Evolutionary conservation across 108 stramenopile genomes (phyloP).

Genomic region (Bacterosira constricta): DNA sequence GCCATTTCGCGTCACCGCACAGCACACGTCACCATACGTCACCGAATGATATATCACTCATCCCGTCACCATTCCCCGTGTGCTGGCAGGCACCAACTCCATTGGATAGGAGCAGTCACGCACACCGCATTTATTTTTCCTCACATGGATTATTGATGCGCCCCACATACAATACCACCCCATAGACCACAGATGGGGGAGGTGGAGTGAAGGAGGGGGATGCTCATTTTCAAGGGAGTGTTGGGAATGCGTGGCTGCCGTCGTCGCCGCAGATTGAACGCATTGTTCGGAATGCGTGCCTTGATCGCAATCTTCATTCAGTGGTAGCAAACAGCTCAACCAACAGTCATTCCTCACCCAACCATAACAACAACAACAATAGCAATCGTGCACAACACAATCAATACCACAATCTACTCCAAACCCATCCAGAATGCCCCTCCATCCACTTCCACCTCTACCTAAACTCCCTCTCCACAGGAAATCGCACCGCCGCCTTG

Average conservation of each 20-base stretch:
- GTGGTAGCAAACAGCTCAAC: not conserved
- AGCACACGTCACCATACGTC: too few relatives aligned
- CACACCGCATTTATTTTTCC: too few relatives aligned
- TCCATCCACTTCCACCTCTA: slow-evolving; percentile 82
- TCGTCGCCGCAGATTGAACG: slow-evolving; percentile 33
- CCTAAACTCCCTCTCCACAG: slow-evolving; percentile 74
- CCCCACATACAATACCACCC: too few relatives aligned
- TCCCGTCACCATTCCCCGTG: too few relatives aligned
- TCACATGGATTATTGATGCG: too few relatives aligned
- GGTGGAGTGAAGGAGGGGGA: too few relatives aligned
- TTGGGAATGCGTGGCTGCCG: slow-evolving; percentile 10
- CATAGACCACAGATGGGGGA: too few relatives aligned
- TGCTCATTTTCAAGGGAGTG: too few relatives aligned
- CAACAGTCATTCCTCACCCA: slow-evolving; percentile 8
- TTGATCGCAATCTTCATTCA: slow-evolving; percentile 13
- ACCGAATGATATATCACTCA: too few relatives aligned
- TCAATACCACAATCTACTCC: slow-evolving; percentile 14
- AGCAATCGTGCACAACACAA: not conserved
- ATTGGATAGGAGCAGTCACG: too few relatives aligned
- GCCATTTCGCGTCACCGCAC: too few relatives aligned
- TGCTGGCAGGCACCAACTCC: too few relatives aligned
- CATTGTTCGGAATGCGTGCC: slow-evolving; percentile 21
- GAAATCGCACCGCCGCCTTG: slow-evolving; percentile 79
- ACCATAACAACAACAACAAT: slow-evolving; percentile 9
- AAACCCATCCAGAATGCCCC: slow-evolving; percentile 79